phyloP scores from a whole-genome alignment of 1,139 yeast genomes.

The Zhuliangozyma blackwelliae region DNA sequence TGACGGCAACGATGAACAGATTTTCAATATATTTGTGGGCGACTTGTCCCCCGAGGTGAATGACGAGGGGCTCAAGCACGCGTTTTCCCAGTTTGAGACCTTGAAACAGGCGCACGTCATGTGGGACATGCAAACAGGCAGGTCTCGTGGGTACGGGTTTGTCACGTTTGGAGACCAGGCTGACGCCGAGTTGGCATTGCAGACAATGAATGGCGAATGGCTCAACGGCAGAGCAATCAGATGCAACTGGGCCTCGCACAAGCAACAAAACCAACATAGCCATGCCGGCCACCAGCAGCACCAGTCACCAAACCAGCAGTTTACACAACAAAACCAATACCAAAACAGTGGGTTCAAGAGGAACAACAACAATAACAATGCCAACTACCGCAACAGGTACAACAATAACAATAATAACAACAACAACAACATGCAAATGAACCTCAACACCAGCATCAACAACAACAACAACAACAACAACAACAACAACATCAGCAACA shows the following conservation, averaged over 20 bases:
- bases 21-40: conserved; percentile 76
- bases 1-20: conserved; percentile 42
- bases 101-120: conserved; percentile 84
- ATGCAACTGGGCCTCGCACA: conserved; percentile 87
- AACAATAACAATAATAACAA: conserved; percentile 2
- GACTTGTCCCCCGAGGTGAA: conserved; percentile 80
- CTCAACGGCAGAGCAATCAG: conserved; percentile 74
- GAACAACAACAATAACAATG: conserved; percentile 12
- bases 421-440: conserved; percentile 2
- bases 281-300: conserved; percentile 9
- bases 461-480: too few species aligned
- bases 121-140: conserved; percentile 96
- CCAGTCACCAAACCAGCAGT: conserved; percentile 4
- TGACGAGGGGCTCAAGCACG: conserved; percentile 61
- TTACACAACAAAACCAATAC: too few species aligned
- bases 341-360: conserved; percentile 8
- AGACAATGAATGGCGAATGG: conserved; percentile 69
- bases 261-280: conserved; percentile 28
- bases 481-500: neutral
- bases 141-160: conserved; percentile 90
- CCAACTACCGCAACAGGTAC: conserved; percentile 9
- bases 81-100: conserved; percentile 60
- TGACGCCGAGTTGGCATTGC: conserved; percentile 75
- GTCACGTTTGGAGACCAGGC: conserved; percentile 66
- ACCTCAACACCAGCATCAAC: neutral